Conservation (phyloP, 495 filamentous ascomycete species). For the Hypoxylon cercidicola region DNA sequence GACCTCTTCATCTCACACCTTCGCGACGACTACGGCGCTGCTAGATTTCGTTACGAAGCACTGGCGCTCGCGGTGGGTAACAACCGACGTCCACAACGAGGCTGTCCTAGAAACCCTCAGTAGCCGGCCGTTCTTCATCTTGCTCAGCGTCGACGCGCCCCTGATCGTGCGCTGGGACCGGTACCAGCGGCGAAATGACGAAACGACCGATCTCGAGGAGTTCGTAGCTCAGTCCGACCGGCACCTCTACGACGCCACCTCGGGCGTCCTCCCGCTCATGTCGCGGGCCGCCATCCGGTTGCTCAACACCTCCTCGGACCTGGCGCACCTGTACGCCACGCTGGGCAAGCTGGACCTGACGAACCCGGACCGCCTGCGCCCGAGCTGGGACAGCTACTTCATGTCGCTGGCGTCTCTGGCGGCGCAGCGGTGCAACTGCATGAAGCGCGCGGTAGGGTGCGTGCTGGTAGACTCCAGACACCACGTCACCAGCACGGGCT, state of each 20-base stretch:
- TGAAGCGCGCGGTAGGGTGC: slow-evolving; percentile 96
- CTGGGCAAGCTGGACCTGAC: slow-evolving; percentile 77
- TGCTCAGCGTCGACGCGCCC: slow-evolving; percentile 92
- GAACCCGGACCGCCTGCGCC: slow-evolving; percentile 81
- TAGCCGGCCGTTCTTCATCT: slow-evolving; percentile 88
- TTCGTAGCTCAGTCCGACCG: slow-evolving; percentile 82
- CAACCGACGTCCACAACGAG: slow-evolving; percentile 79
- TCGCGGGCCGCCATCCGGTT: slow-evolving; percentile 83
- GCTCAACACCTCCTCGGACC: slow-evolving; percentile 80
- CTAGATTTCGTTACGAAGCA: slow-evolving; percentile 85
- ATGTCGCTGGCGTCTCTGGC: slow-evolving; percentile 95
- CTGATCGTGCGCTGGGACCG: slow-evolving; percentile 83
- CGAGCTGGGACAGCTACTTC: slow-evolving; percentile 98
- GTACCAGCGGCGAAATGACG: slow-evolving; percentile 52
- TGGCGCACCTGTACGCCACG: slow-evolving; percentile 73
- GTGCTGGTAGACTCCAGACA: slow-evolving; percentile 85
- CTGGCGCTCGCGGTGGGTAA: slow-evolving; percentile 87
- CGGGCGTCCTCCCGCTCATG: slow-evolving; percentile 76
- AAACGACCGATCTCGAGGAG: slow-evolving; percentile 70
- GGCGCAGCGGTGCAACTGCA: slow-evolving; percentile 92
- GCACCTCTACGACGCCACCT: slow-evolving; percentile 74
- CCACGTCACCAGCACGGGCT: slow-evolving; percentile 94
- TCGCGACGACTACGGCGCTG: slow-evolving; percentile 69
- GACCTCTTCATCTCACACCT: slow-evolving; percentile 51
- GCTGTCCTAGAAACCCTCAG: slow-evolving; percentile 74